Evolutionary conservation across 345 rosid genomes (phyloP).

Genomic region (Eucalyptus melliodora): DNA sequence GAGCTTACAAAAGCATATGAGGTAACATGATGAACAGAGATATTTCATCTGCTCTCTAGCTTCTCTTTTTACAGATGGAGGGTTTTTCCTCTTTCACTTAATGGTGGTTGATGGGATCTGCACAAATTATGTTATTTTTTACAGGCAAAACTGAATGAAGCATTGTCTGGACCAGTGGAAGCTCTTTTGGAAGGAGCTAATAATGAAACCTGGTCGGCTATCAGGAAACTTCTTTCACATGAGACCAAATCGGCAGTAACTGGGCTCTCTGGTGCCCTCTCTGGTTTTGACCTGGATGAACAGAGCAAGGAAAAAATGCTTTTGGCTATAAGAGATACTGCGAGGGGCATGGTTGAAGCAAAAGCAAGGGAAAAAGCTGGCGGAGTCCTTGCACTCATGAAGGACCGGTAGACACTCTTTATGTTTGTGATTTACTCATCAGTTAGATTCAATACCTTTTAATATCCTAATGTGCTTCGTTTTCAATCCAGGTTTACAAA

Average conservation of each 20-base stretch:
- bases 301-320: constrained; percentile 53
- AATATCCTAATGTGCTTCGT: background rate
- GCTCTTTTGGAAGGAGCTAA: constrained; percentile 87
- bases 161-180: constrained; percentile 81
- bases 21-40: constrained; percentile 26
- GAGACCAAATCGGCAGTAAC: constrained; percentile 64
- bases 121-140: background rate
- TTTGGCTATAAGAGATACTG: constrained; percentile 37
- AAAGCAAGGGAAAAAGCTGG: constrained; percentile 94
- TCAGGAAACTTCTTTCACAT: constrained; percentile 54
- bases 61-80: background rate
- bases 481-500: constrained; percentile 60
- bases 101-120: background rate
- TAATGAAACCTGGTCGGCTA: constrained; percentile 81
- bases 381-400: constrained; percentile 78
- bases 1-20: constrained; percentile 67
- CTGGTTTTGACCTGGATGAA: constrained; percentile 76
- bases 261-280: constrained; percentile 56
- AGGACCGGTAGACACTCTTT: constrained; percentile 54
- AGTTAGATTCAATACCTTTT: background rate
- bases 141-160: constrained; percentile 69
- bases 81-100: background rate
- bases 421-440: background rate
- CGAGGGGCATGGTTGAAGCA: constrained; percentile 68
- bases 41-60: background rate